Percentiles rank a stretch among this genome's conserved stretches.
Conservation (phyloP, 2,329 filamentous ascomycete genomes). For the Fusarium praegraminearum region DNA sequence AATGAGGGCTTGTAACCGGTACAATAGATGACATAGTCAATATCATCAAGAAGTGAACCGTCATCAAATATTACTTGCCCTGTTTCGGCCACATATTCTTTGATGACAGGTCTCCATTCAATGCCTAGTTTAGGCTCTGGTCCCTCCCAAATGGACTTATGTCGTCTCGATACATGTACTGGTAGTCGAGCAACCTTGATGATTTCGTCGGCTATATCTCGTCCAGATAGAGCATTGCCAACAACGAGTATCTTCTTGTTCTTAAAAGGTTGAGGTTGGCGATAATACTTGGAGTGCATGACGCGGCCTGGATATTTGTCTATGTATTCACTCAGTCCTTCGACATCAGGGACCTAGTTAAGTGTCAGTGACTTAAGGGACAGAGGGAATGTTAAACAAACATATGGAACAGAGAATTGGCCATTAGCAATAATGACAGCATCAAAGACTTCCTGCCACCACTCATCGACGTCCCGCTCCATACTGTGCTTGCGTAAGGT, state of each 20-base stretch:
- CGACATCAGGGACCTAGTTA: not conserved
- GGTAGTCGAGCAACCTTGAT: not conserved
- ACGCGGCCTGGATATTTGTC: not conserved
- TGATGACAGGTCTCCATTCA: not conserved
- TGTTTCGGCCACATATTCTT: not conserved
- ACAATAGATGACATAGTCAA: not conserved
- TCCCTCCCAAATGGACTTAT: not conserved
- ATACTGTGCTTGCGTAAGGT: not conserved
- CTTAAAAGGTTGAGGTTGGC: not conserved
- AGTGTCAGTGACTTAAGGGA: no score
- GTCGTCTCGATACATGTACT: not conserved
- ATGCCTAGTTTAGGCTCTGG: not conserved
- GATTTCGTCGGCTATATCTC: not conserved
- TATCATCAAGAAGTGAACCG: not conserved
- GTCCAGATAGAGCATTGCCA: not conserved
- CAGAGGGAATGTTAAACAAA: not conserved
- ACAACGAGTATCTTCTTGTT: not conserved
- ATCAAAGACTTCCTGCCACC: conserved; percentile 1
- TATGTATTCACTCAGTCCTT: not conserved
- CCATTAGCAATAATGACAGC: conserved; percentile 1
- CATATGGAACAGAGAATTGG: conserved; percentile 2
- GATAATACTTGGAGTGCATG: not conserved
- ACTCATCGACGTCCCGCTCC: not conserved
- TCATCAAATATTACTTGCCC: not conserved
- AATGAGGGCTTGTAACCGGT: conserved; percentile 1